phyloP scores from a whole-genome alignment of 1,284 basidiomycete species.

The Rhodotorula sp. region DNA sequence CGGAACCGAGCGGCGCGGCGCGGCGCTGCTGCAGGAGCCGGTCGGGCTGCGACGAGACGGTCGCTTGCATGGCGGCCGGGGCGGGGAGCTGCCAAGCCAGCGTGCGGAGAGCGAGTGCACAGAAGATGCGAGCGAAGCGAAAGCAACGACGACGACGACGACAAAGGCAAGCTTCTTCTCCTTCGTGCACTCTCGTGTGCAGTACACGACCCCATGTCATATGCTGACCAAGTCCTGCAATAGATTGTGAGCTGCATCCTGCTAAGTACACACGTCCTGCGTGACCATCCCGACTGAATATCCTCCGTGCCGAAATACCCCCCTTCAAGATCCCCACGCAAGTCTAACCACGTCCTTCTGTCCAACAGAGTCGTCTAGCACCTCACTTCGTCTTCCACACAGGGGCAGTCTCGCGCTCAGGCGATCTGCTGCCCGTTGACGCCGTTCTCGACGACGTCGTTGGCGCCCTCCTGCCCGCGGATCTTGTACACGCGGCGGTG shows the following conservation, averaged over 20 bases:
- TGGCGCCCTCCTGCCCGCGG: slow-evolving; percentile 25
- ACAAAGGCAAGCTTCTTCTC: no score
- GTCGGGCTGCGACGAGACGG: slow-evolving; percentile 6
- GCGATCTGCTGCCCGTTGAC: slow-evolving; percentile 13
- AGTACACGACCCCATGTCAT: no score
- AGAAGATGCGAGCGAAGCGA: background rate
- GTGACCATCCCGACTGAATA: background rate
- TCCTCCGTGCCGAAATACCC: background rate
- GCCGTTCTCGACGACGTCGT: slow-evolving; percentile 11
- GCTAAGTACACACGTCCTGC: background rate
- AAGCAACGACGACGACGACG: background rate
- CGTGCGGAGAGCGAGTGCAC: background rate
- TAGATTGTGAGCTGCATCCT: background rate
- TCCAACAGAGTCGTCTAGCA: background rate
- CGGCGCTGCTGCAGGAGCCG: slow-evolving; percentile 26
- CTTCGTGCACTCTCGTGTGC: no score
- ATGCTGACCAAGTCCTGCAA: background rate
- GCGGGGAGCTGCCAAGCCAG: slow-evolving; percentile 14
- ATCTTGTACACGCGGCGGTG: slow-evolving; percentile 81
- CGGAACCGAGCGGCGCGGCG: background rate
- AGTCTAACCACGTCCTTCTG: background rate
- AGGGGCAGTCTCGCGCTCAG: background rate
- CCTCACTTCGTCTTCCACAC: background rate
- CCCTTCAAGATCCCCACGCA: background rate
- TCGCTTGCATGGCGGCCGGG: slow-evolving; percentile 18